Base-by-base conservation (phyloP, 345 rosid genomes). In the Linum tenue region DNA sequence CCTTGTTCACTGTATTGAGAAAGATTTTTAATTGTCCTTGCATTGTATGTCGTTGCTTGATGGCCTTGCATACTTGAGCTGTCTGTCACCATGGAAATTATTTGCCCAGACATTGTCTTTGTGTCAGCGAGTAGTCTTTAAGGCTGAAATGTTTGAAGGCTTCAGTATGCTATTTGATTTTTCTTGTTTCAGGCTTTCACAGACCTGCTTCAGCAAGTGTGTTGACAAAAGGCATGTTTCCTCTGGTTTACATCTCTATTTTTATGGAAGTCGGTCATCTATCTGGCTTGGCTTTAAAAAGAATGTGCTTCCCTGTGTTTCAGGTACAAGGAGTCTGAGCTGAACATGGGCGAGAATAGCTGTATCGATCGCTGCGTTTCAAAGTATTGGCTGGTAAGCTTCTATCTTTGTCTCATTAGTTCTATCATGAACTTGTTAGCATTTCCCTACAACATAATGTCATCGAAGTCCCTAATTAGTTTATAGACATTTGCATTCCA, bases 331-430 rank as follows among this genome's bases (percentile, higher is more conserved):
- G 99, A 95, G 65, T 60, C 85, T 31, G 99, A 95, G 84, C 80
- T 95, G 61, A 95, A 91, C 79, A 91, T 89, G 98, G 99, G 96
- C 63, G 99, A 95, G 76, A 95, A 89, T 68, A 95, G 90, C 66
- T 95, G 99, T 91, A 91, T 95, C 48, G 98, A 95, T 73, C 95
- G 99, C 62, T 95, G 98, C 72, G 98, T 87, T 72, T 82, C 96
- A 44, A 91, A 91, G 66, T 95, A 95, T 76, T 87, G 91, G 95
- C 91, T 84, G 92, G 96, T 94, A 73, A 9, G 73, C 68, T 67
- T 37, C 57, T 57, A 43, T 1, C 41, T 22, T 59, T 17, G 36
- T 15, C 59, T 37, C 22, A 42, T 14, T 0, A 48, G 14, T 22
- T 22, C 31, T 22, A 0, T 22, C 53, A 48, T 12, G 9, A 48